These are phyloP conservation scores for Euryodendron excelsum DNA, from an alignment of 148 eudicot species.

Conservation along the genomic window DNA sequence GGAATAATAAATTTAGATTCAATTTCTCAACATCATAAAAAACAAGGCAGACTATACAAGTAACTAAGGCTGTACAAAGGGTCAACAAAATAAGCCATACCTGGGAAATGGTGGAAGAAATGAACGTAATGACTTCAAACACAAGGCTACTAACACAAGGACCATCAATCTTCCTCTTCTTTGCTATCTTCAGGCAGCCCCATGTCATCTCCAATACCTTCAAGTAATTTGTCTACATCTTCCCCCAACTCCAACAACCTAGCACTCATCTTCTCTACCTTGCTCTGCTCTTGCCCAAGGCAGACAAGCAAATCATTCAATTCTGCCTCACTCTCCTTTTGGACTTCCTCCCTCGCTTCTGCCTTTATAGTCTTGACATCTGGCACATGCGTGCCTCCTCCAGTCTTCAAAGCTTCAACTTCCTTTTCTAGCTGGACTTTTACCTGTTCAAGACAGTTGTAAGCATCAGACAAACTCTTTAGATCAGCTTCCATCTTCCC, in stretches of 20 bases:
- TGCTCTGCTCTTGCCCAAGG: constrained; percentile 97
- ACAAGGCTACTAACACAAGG: no score
- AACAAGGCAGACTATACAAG: constrained; percentile 14
- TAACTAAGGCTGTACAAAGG: background rate
- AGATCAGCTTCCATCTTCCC: constrained; percentile 81
- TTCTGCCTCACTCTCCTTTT: constrained; percentile 85
- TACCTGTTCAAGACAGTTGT: constrained; percentile 85
- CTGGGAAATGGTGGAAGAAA: background rate
- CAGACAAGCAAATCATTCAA: constrained; percentile 83
- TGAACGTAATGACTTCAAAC: background rate
- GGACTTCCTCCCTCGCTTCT: constrained; percentile 82
- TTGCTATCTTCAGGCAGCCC: constrained; percentile 56
- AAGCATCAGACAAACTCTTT: constrained; percentile 86
- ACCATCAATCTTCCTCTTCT: constrained; percentile 38
- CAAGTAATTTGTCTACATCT: constrained; percentile 79
- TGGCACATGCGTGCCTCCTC: constrained; percentile 39
- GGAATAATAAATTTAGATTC: background rate
- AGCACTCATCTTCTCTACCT: constrained; percentile 69
- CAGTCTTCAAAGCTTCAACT: constrained; percentile 51
- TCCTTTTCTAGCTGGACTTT: constrained; percentile 64
- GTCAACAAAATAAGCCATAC: background rate
- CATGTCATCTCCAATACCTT: constrained; percentile 84
- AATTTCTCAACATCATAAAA: constrained; percentile 4
- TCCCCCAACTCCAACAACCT: constrained; percentile 77
- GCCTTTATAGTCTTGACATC: constrained; percentile 71